Base-by-base conservation (phyloP, 2,329 filamentous ascomycete genomes). In the Furcasterigmium sp. region DNA sequence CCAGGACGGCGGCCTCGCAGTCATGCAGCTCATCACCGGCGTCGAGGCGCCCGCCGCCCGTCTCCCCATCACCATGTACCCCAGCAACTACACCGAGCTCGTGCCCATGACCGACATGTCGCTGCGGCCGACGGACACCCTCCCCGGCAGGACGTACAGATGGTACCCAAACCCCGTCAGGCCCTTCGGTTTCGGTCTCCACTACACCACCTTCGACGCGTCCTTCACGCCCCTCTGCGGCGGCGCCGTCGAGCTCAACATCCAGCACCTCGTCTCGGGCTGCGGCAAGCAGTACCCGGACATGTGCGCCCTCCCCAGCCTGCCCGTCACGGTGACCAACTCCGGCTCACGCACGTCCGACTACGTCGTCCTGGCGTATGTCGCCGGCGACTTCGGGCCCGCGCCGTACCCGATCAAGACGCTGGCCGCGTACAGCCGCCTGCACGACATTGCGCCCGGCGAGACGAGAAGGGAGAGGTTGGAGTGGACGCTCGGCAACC, bases 71-170 rank as follows among this genome's bases (percentile, higher is more conserved):
- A 80, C 76, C 0, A 68, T 76, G 53, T 82, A 81, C 49, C 76
- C 75, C 2, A 62, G 69, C 0, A 56, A 57, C 26, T 82, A 79
- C 51, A 63, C 70, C 3, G 54, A 67, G 11, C 56, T 72, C 37
- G 65, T 77, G 5, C 66, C 68, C 0, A 75, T 76, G 64, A 75
- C 72, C 2, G 66, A 80, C 49, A 81, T 81, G 75, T 60, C 61
- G 3, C 58, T 82, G 21, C 68, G 73, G 2, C 73, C 75, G 2
- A 63, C 64, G n/a, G n/a, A n/a, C n/a, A n/a, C n/a, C n/a, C n/a
- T n/a, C n/a, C n/a, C n/a, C n/a, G n/a, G n/a, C n/a, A n/a, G n/a
- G n/a, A n/a, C n/a, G n/a, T n/a, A n/a, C n/a, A n/a, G n/a, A n/a
- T n/a, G n/a, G n/a, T 44, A 51, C 53, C 2, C 53, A 54, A 3